phyloP scores from a whole-genome alignment of 306 rosid species.

The Quillaja saponaria region DNA sequence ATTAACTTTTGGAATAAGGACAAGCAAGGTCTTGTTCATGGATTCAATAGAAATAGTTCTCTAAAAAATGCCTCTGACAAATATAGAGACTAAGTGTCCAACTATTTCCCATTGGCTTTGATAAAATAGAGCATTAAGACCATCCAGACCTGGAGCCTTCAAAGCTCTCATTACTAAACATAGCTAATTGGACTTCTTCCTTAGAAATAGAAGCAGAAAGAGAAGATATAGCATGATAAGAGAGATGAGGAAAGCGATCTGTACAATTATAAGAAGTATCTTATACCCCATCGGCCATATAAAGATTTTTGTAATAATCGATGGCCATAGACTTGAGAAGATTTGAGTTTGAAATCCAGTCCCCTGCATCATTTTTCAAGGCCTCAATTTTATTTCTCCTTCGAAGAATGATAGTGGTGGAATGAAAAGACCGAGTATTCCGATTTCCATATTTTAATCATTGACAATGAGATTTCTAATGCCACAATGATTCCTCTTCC shows the following conservation, averaged over 20 bases:
- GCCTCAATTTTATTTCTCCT: background rate
- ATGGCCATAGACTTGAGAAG: background rate
- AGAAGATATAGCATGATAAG: too few species aligned
- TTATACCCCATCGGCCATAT: too few species aligned
- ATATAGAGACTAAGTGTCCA: background rate
- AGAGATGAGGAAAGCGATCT: too few species aligned
- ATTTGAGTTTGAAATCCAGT: background rate
- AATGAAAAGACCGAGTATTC: background rate
- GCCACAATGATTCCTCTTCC: background rate
- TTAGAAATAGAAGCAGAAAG: too few species aligned
- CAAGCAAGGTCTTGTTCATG: background rate
- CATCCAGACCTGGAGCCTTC: background rate
- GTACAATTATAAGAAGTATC: too few species aligned
- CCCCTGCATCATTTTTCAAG: background rate
- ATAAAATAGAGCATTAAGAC: background rate
- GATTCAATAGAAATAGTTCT: background rate
- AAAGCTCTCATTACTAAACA: background rate
- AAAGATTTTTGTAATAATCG: too few species aligned
- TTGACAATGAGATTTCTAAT: background rate
- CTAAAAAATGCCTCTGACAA: background rate
- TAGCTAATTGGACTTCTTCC: background rate
- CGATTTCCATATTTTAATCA: background rate
- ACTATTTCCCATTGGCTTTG: background rate
- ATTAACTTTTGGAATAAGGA: background rate
- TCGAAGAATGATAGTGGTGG: background rate